Conservation (phyloP, 2,329 filamentous ascomycete genomes). For the Trichothecium sympodiale region DNA sequence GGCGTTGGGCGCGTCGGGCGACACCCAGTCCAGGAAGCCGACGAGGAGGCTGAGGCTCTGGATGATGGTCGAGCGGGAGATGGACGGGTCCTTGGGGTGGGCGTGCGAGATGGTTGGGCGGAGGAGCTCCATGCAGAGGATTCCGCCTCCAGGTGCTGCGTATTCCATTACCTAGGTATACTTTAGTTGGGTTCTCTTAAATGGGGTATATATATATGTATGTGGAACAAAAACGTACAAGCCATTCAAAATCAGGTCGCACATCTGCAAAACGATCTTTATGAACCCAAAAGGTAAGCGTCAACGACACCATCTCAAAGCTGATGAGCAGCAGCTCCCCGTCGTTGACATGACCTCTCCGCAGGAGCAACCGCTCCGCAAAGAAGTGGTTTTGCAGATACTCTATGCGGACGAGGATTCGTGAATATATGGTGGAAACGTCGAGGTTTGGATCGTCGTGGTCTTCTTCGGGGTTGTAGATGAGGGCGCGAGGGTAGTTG, state of each 20-base stretch:
- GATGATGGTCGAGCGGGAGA: constrained; percentile 33
- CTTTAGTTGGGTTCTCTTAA: constrained; percentile 7
- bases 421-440: constrained; percentile 25
- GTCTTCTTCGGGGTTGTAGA: constrained; percentile 35
- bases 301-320: constrained; percentile 33
- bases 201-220: background rate
- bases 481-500: constrained; percentile 34
- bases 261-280: constrained; percentile 26
- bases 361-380: constrained; percentile 40
- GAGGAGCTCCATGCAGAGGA: constrained; percentile 37
- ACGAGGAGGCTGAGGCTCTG: constrained; percentile 38
- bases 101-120: constrained; percentile 20
- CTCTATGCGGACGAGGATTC: constrained; percentile 34
- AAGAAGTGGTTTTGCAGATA: constrained; percentile 47
- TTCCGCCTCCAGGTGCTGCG: constrained; percentile 33
- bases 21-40: constrained; percentile 37
- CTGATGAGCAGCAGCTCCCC: constrained; percentile 30
- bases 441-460: constrained; percentile 32
- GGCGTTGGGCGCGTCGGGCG: constrained; percentile 32
- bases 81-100: constrained; percentile 12
- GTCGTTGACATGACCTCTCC: constrained; percentile 14
- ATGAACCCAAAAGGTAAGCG: constrained; percentile 34
- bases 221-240: constrained; percentile 11
- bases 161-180: constrained; percentile 34
- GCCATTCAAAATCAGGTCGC: constrained; percentile 31